phyloP scores from a whole-genome alignment of 2,329 filamentous ascomycete genomes.

The Fusarium solani-melongenae region DNA sequence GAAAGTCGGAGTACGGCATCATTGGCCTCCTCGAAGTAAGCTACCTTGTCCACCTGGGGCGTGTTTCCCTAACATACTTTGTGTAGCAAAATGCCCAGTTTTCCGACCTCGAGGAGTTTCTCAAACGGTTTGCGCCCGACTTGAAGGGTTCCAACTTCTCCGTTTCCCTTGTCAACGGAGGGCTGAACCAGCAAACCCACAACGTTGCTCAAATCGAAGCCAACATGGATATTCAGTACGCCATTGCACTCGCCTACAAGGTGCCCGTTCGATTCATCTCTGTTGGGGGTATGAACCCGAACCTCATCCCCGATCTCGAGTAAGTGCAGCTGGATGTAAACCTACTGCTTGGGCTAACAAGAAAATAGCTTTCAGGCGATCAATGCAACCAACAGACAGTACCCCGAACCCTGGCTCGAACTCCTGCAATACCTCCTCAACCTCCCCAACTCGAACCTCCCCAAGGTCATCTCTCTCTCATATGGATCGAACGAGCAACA shows the following conservation, averaged over 20 bases:
- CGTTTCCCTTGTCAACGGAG: slow-evolving; percentile 67
- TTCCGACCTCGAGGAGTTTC: slow-evolving; percentile 66
- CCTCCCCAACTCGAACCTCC: slow-evolving; percentile 64
- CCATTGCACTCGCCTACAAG: slow-evolving; percentile 48
- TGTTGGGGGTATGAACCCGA: slow-evolving; percentile 45
- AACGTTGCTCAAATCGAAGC: slow-evolving; percentile 47
- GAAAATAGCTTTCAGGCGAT: slow-evolving; percentile 21
- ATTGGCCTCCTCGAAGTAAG: slow-evolving; percentile 55
- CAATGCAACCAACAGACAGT: slow-evolving; percentile 44
- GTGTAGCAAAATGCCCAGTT: slow-evolving; percentile 61
- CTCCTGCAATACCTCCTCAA: slow-evolving; percentile 70
- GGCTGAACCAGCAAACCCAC: slow-evolving; percentile 60
- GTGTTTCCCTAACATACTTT: slow-evolving; percentile 7
- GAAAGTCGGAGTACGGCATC: slow-evolving; percentile 74
- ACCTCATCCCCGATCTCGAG: slow-evolving; percentile 50
- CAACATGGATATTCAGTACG: slow-evolving; percentile 53
- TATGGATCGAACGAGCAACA: slow-evolving; percentile 77
- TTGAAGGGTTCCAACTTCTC: slow-evolving; percentile 66
- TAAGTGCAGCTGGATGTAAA: slow-evolving; percentile 31
- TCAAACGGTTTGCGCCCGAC: slow-evolving; percentile 63
- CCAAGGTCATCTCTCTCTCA: slow-evolving; percentile 74
- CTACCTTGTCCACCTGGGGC: not conserved
- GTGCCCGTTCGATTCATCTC: slow-evolving; percentile 50
- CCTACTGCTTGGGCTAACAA: not conserved
- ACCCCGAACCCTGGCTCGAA: slow-evolving; percentile 75